phyloP scores from a whole-genome alignment of 2,329 filamentous ascomycete genomes.

The Beauveria scarabaeidicola region DNA sequence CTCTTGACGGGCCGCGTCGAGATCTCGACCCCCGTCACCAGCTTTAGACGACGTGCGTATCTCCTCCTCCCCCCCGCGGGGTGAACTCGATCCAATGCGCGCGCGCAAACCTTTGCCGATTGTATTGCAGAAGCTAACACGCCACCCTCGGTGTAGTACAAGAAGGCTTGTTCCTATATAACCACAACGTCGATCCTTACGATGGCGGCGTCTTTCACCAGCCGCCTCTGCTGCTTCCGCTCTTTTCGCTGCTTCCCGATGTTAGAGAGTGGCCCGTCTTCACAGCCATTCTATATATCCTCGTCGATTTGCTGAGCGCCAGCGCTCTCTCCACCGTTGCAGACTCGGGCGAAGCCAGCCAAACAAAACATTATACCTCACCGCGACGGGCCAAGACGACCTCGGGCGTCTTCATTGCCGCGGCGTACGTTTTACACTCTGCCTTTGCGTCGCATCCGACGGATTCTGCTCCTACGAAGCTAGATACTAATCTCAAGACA shows the following conservation, averaged over 20 bases:
- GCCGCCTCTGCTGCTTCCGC: constrained; percentile 79
- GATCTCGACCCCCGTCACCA: constrained; percentile 92
- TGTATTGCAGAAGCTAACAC: constrained; percentile 5
- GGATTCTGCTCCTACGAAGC: not conserved
- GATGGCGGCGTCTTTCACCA: constrained; percentile 80
- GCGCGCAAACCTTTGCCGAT: not conserved
- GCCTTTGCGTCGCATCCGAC: not conserved
- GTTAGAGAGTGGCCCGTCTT: constrained; percentile 58
- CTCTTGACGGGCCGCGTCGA: constrained; percentile 86
- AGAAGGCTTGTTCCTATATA: constrained; percentile 93
- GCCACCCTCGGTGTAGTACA: constrained; percentile 53
- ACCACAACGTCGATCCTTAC: constrained; percentile 92
- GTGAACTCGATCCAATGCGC: not conserved
- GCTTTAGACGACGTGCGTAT: constrained; percentile 85
- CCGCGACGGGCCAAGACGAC: constrained; percentile 66
- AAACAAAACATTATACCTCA: constrained; percentile 70
- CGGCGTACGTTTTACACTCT: constrained; percentile 49
- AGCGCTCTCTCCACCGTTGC: constrained; percentile 72
- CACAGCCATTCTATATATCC: constrained; percentile 71
- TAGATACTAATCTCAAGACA: constrained; percentile 26
- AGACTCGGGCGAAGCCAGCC: constrained; percentile 66
- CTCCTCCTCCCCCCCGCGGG: not conserved
- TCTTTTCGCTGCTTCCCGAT: constrained; percentile 82
- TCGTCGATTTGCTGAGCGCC: constrained; percentile 75
- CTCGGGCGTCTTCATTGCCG: constrained; percentile 66